phyloP scores from a whole-genome alignment of 2,329 filamentous ascomycete genomes.

The Dactylellina haptotyla region DNA sequence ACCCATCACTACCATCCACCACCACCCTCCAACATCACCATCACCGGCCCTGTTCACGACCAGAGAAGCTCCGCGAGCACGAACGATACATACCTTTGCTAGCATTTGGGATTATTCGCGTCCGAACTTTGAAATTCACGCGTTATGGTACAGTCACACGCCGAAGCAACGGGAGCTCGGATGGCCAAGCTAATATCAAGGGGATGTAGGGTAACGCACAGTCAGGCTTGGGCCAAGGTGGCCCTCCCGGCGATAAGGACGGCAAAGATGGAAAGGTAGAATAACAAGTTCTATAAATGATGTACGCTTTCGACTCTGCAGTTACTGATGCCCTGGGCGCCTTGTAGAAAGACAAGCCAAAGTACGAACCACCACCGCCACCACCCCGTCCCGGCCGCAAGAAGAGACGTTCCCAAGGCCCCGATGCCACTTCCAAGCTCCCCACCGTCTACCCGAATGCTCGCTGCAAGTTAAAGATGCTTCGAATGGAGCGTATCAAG shows the following conservation, averaged over 20 bases:
- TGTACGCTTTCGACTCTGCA: constrained; percentile 6
- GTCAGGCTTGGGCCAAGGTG: constrained; percentile 82
- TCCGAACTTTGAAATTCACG: constrained; percentile 21
- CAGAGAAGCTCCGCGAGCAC: too few species aligned
- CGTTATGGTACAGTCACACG: constrained; percentile 46
- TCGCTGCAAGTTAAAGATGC: constrained; percentile 94
- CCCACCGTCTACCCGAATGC: constrained; percentile 94
- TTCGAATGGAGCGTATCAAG: constrained; percentile 98
- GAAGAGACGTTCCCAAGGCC: constrained; percentile 96
- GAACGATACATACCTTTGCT: background rate
- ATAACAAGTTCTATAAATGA: background rate
- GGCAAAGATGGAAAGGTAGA: constrained; percentile 93
- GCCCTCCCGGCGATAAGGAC: constrained; percentile 76
- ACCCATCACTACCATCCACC: constrained; percentile 1
- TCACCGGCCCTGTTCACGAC: constrained; percentile 11
- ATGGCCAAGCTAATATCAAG: constrained; percentile 1
- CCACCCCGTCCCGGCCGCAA: constrained; percentile 96
- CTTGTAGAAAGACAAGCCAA: constrained; percentile 95
- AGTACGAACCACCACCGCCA: constrained; percentile 98
- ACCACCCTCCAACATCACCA: constrained; percentile 22
- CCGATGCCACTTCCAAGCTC: constrained; percentile 93
- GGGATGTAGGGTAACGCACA: constrained; percentile 77
- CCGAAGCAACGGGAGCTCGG: background rate
- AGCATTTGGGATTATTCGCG: background rate
- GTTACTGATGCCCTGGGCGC: constrained; percentile 6